Conservation (phyloP, 1,284 basidiomycete species). For the Filobasidium uniguttulatum region DNA sequence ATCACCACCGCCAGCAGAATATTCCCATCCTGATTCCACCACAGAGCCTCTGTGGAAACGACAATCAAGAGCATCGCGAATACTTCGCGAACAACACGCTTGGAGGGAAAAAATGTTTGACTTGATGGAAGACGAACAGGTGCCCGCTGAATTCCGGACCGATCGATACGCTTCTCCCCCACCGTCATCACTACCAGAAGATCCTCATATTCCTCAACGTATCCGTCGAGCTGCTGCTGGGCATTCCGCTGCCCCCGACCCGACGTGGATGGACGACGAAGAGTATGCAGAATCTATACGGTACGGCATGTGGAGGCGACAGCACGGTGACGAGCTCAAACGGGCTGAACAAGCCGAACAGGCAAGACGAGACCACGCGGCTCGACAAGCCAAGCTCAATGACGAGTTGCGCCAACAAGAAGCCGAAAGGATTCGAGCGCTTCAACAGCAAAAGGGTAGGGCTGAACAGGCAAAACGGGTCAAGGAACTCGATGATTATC, state of each 20-base stretch:
- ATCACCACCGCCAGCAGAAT: too few relatives aligned
- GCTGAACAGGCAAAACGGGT: conserved; percentile 5
- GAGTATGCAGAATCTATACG: conserved; percentile 16
- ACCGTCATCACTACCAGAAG: not conserved
- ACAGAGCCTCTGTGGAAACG: too few relatives aligned
- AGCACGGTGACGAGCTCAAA: conserved; percentile 12
- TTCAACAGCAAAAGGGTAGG: conserved; percentile 7
- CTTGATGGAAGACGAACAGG: conserved; percentile 14
- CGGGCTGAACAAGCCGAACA: conserved; percentile 9
- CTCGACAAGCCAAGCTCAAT: conserved; percentile 4
- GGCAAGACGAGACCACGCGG: conserved; percentile 10
- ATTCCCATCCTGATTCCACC: too few relatives aligned
- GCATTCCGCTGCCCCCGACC: conserved; percentile 1
- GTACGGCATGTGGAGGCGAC: conserved; percentile 14
- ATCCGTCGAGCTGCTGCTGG: not conserved
- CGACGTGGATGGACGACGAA: conserved; percentile 12
- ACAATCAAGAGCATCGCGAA: not conserved
- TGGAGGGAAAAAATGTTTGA: conserved; percentile 15
- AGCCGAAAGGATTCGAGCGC: conserved; percentile 10
- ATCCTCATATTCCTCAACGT: conserved; percentile 5
- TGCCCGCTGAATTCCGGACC: conserved; percentile 8
- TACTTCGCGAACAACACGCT: not conserved
- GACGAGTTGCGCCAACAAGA: conserved; percentile 6
- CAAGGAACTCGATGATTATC: conserved; percentile 9
- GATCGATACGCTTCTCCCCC: conserved; percentile 13